Percentiles rank a stretch among this genome's conserved stretches.
Conservation (phyloP, 345 rosid genomes). For the Citrus hindsii region DNA sequence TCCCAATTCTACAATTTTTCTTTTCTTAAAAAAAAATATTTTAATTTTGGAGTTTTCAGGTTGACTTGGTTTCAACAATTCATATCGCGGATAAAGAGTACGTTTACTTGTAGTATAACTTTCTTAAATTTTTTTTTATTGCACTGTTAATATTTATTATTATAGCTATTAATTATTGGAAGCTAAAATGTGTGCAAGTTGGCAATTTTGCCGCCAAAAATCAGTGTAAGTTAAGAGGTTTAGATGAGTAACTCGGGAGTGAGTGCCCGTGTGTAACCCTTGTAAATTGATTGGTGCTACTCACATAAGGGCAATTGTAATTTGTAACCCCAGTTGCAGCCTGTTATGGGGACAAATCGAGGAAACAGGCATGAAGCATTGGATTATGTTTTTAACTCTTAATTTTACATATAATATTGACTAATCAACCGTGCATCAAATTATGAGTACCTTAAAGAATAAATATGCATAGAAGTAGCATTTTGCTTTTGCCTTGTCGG, state of each 20-base stretch:
- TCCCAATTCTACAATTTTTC: background rate
- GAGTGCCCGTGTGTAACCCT: background rate
- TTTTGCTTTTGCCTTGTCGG: background rate
- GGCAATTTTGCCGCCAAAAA: too few relatives aligned
- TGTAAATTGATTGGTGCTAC: background rate
- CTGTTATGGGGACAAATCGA: too few relatives aligned
- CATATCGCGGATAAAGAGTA: constrained; percentile 95
- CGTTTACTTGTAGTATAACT: constrained; percentile 9
- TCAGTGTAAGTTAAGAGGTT: too few relatives aligned
- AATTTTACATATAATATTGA: too few relatives aligned
- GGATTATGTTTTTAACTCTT: too few relatives aligned
- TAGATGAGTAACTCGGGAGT: background rate
- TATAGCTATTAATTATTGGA: too few relatives aligned
- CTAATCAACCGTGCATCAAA: too few relatives aligned
- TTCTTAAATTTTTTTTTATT: background rate
- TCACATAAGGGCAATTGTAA: too few relatives aligned
- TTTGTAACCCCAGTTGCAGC: too few relatives aligned
- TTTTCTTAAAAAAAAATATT: background rate
- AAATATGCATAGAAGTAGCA: background rate
- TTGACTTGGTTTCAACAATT: constrained; percentile 91
- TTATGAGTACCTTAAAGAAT: background rate
- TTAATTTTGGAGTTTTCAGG: constrained; percentile 37
- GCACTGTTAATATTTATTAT: too few relatives aligned
- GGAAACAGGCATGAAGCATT: too few relatives aligned
- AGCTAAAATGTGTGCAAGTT: too few relatives aligned